These are phyloP conservation scores for Penicillium occitanis DNA, from an alignment of 2,329 filamentous ascomycete genomes.

Conservation along the genomic window DNA sequence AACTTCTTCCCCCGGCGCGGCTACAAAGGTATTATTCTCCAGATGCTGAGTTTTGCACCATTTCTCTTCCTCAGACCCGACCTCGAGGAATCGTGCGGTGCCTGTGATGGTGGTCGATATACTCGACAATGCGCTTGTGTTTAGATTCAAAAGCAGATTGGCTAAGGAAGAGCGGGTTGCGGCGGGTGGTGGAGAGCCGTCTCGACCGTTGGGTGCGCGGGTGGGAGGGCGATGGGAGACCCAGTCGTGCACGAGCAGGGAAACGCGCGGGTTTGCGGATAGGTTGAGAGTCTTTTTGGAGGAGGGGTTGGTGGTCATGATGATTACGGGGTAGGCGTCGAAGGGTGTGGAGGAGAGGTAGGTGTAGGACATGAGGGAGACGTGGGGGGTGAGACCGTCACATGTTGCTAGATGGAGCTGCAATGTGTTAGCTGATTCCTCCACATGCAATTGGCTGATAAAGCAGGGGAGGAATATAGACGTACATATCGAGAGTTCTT, in stretches of 20 bases:
- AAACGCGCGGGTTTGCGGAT: conserved; percentile 79
- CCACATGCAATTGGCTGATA: background rate
- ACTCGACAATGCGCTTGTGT: conserved; percentile 79
- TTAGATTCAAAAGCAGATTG: conserved; percentile 82
- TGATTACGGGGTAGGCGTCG: conserved; percentile 73
- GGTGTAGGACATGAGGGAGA: conserved; percentile 99
- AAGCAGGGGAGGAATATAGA: conserved; percentile 5
- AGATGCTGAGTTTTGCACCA: conserved; percentile 83
- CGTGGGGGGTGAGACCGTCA: conserved; percentile 77
- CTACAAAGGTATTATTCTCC: conserved; percentile 85
- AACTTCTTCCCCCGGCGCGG: conserved; percentile 49
- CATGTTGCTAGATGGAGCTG: conserved; percentile 96
- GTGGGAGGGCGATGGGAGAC: conserved; percentile 87
- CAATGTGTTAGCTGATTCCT: conserved; percentile 3
- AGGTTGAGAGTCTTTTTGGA: conserved; percentile 74
- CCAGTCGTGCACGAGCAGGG: conserved; percentile 97
- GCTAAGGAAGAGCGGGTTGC: conserved; percentile 71
- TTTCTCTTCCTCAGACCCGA: conserved; percentile 75
- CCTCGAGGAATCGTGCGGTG: conserved; percentile 69
- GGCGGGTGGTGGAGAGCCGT: conserved; percentile 63
- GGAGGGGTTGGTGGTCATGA: conserved; percentile 85
- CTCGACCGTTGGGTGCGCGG: conserved; percentile 54
- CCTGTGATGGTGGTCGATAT: conserved; percentile 95
- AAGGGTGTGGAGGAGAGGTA: conserved; percentile 80
- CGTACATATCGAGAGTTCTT: conserved; percentile 92